phyloP scores from a whole-genome alignment of 441 rosid genomes.

The Erodium moschatum region DNA sequence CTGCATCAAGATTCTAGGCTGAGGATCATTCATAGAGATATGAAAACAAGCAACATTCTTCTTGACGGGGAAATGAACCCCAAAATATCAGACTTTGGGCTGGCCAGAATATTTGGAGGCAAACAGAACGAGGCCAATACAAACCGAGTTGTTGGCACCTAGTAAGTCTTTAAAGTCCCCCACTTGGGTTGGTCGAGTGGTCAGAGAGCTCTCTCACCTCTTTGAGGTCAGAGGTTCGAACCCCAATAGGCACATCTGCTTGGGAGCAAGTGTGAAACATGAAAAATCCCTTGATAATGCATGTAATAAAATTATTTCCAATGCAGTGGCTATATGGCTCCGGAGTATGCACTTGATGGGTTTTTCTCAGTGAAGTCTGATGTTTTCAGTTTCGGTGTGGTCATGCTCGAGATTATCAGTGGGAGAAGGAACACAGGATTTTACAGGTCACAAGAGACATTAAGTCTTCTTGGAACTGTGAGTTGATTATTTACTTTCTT shows the following conservation, averaged over 20 bases:
- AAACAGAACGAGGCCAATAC: slow-evolving; percentile 50
- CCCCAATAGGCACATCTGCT: no score
- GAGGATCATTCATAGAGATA: slow-evolving; percentile 44
- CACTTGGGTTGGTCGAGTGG: no score
- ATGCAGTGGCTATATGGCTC: slow-evolving; percentile 63
- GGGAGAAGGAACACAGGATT: slow-evolving; percentile 48
- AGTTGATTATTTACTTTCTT: slow-evolving; percentile 13
- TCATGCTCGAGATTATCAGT: slow-evolving; percentile 46
- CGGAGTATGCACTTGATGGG: slow-evolving; percentile 60
- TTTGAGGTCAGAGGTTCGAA: no score
- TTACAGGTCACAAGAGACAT: slow-evolving; percentile 28
- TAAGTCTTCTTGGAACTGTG: slow-evolving; percentile 48
- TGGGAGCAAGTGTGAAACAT: not conserved
- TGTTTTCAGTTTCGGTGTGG: slow-evolving; percentile 57
- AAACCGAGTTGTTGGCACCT: slow-evolving; percentile 51
- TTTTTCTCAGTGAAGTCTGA: slow-evolving; percentile 59
- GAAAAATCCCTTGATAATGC: no score
- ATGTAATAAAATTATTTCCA: not conserved
- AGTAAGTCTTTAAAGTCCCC: slow-evolving; percentile 30
- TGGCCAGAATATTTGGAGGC: slow-evolving; percentile 46
- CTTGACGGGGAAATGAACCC: slow-evolving; percentile 43
- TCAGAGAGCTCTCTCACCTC: no score
- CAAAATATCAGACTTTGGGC: slow-evolving; percentile 43
- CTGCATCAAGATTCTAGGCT: slow-evolving; percentile 68
- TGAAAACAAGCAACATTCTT: slow-evolving; percentile 39